A percentile compares a stretch with the other conserved stretches of the same genome.
phyloP scores from a whole-genome alignment of 139 green algal species.

The Closterium sp. region DNA sequence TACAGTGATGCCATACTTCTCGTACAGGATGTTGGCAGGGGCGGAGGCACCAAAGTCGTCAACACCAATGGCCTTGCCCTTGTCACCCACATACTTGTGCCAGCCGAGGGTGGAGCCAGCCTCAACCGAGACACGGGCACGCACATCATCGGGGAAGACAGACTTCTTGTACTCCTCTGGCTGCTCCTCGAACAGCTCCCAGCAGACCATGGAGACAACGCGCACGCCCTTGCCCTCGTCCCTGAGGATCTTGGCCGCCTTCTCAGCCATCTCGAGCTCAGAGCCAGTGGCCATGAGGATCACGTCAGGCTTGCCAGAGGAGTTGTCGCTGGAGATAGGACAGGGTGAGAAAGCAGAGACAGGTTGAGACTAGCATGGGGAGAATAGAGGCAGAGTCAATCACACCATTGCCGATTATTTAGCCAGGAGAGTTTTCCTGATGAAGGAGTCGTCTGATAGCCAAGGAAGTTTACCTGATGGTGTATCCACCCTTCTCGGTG shows the following conservation, averaged over 20 bases:
- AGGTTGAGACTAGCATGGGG: neutral
- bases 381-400: neutral
- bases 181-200: constrained; percentile 97
- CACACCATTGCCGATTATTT: neutral
- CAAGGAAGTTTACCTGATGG: constrained; percentile 68
- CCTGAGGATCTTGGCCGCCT: constrained; percentile 79
- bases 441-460: no score
- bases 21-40: constrained; percentile 83
- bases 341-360: neutral
- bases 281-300: constrained; percentile 95
- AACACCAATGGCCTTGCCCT: constrained; percentile 81
- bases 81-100: constrained; percentile 78
- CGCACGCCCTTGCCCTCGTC: constrained; percentile 83
- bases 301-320: constrained; percentile 65
- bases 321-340: constrained; percentile 26
- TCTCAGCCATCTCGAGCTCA: constrained; percentile 83
- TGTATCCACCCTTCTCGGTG: constrained; percentile 87
- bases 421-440: no score
- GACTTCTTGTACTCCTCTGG: constrained; percentile 59
- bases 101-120: constrained; percentile 90
- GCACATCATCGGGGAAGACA: constrained; percentile 71
- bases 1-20: constrained; percentile 92
- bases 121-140: constrained; percentile 84
- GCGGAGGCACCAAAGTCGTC: constrained; percentile 93
- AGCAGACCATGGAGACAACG: constrained; percentile 94